Evolutionary conservation across 129 eudicot species (phyloP), one percentile per base, ranked within the genome.

Genomic region (Kitagawia praeruptora): DNA sequence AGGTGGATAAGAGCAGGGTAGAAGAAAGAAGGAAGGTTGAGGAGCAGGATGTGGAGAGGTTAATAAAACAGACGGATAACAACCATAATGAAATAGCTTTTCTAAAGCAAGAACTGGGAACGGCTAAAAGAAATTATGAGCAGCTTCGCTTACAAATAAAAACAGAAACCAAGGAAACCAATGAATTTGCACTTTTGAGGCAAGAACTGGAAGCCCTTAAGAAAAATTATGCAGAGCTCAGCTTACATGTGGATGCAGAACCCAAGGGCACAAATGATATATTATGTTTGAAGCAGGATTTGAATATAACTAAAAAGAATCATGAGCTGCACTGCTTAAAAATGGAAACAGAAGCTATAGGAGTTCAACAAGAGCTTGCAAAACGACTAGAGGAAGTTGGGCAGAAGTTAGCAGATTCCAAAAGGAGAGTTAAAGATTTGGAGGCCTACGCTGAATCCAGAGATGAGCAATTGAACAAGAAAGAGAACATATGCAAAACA

Each of bases 31-130:
- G 82, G 78, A 89, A 87, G 79, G 21, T n/a, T 11, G 89, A 88
- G 85, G 87, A 87, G 76, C 85, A 85, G 46, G 96, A 86, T 21
- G 27, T 49, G 44, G 80, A 66, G 66, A 82, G 77, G 76, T 70
- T 82, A 61, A 79, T 66, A 77, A 87, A 84, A 76, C 87, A 81
- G 87, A 87, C 78, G 46, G 88, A 86, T 66, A 74, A 79, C 54
- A 85, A 76, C 67, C 78, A 79, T 77, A 78, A 78, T 51, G 89
- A 85, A 82, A 82, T 88, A 64, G 77, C 51, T 25, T 48, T 80
- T 61, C 75, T 90, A 44, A 93, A 84, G 83, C 87, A 87, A 64
- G 95, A 91, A 56, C 70, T 89, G 47, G 94, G 88, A 80, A 81
- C 53, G 40, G 84, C 84, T 12, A 91, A 84, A 79, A 87, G 79